These are phyloP conservation scores for Coemansia sp. DNA, from an alignment of 192 early-diverging fungal genomes.

Conservation along the genomic window DNA sequence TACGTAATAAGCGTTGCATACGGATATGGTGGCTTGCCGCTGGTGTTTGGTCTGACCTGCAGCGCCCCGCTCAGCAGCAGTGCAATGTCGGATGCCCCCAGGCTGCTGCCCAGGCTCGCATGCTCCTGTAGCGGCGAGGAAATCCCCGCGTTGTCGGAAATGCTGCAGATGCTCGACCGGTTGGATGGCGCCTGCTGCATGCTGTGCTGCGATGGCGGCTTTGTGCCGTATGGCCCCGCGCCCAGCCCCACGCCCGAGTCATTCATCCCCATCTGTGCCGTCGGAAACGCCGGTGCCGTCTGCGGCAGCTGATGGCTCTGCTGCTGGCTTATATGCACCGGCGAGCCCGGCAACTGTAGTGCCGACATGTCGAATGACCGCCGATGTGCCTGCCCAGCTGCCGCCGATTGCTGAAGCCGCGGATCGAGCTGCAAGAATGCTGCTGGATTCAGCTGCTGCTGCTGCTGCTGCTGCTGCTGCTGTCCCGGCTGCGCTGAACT, in stretches of 20 bases:
- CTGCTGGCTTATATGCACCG: conserved; percentile 3
- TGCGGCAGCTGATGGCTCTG: conserved; percentile 14
- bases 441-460: not conserved
- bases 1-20: conserved; percentile 82
- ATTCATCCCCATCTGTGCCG: not conserved
- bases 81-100: conserved; percentile 37
- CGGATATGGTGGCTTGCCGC: conserved; percentile 73
- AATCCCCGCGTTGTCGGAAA: conserved; percentile 2
- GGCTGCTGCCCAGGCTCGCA: not conserved
- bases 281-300: not conserved
- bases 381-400: conserved; percentile 15
- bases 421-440: conserved; percentile 6
- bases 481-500: conserved; percentile 3
- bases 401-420: conserved; percentile 11
- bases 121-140: conserved; percentile 17
- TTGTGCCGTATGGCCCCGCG: not conserved
- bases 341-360: conserved; percentile 12
- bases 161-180: conserved; percentile 4
- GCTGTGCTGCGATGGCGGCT: conserved; percentile 8
- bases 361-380: conserved; percentile 31
- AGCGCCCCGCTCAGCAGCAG: conserved; percentile 48
- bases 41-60: conserved; percentile 37
- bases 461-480: conserved; percentile 3
- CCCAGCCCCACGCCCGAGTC: conserved; percentile 5
- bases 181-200: conserved; percentile 8